These are phyloP conservation scores for Xerophyta viscosa DNA, from an alignment of 106 monocot genomes.

Conservation along the genomic window DNA sequence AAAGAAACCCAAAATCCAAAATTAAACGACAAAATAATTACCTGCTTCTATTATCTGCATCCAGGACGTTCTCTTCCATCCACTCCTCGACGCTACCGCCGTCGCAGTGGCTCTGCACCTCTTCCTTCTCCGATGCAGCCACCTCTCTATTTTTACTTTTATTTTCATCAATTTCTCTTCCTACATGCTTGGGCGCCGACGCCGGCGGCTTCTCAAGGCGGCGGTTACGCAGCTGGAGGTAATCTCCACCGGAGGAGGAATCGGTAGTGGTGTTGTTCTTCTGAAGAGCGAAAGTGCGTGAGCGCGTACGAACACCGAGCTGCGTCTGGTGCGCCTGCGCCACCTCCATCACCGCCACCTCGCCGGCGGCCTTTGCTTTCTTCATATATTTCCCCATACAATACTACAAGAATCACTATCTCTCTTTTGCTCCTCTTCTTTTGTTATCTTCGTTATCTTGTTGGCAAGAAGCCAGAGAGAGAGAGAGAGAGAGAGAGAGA, in stretches of 20 bases:
- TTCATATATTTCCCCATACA: slow-evolving; percentile 85
- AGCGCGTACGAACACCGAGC: slow-evolving; percentile 80
- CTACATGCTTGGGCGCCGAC: not conserved
- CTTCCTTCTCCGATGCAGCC: too few relatives aligned
- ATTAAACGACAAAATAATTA: too few relatives aligned
- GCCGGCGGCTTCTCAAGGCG: slow-evolving; percentile 24
- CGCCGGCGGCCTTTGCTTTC: slow-evolving; percentile 42
- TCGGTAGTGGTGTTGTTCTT: slow-evolving; percentile 9
- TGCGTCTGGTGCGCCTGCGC: slow-evolving; percentile 11
- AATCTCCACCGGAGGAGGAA: not conserved
- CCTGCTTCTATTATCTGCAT: too few relatives aligned
- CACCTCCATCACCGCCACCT: slow-evolving; percentile 71
- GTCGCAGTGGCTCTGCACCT: too few relatives aligned
- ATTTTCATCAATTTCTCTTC: not conserved
- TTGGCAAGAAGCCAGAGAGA: too few relatives aligned
- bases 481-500: too few relatives aligned
- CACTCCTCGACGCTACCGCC: too few relatives aligned
- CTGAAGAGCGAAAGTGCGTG: slow-evolving; percentile 68
- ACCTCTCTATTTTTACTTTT: not conserved
- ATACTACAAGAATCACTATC: too few relatives aligned
- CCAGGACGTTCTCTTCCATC: too few relatives aligned
- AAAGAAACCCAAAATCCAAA: too few relatives aligned
- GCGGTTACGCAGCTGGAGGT: slow-evolving; percentile 40
- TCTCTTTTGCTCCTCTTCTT: not conserved
- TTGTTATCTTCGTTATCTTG: too few relatives aligned